These are phyloP conservation scores for Rosa multiflora DNA, from an alignment of 306 rosid species.

Conservation along the genomic window DNA sequence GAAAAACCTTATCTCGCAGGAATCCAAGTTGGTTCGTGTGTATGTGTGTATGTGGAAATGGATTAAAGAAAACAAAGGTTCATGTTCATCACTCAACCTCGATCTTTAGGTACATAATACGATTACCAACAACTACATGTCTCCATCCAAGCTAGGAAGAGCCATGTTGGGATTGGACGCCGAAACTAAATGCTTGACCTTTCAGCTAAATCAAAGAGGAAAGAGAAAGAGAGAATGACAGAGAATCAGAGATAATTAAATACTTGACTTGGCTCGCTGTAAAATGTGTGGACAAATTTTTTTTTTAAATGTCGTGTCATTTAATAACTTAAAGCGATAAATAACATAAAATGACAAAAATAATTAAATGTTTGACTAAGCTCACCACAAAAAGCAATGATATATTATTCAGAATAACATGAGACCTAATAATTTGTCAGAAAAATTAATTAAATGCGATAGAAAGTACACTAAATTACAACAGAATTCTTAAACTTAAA, in stretches of 20 bases:
- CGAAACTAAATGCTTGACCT: background rate
- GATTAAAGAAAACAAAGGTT: background rate
- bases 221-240: rapidly evolving
- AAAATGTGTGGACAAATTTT: background rate
- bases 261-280: background rate
- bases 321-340: background rate
- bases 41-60: background rate
- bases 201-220: background rate
- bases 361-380: background rate
- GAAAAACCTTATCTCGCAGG: background rate
- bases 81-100: background rate
- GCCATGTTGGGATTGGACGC: background rate
- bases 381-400: background rate
- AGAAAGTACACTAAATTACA: background rate
- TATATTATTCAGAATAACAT: background rate
- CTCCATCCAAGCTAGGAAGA: background rate
- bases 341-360: background rate
- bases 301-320: background rate
- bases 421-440: background rate
- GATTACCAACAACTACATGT: background rate
- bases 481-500: background rate
- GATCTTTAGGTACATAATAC: background rate
- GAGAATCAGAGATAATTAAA: background rate
- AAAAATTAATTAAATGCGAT: background rate
- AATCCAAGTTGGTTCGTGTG: background rate